Evolutionary conservation across 345 rosid genomes (phyloP).

Genomic region (Luvunga scandens): DNA sequence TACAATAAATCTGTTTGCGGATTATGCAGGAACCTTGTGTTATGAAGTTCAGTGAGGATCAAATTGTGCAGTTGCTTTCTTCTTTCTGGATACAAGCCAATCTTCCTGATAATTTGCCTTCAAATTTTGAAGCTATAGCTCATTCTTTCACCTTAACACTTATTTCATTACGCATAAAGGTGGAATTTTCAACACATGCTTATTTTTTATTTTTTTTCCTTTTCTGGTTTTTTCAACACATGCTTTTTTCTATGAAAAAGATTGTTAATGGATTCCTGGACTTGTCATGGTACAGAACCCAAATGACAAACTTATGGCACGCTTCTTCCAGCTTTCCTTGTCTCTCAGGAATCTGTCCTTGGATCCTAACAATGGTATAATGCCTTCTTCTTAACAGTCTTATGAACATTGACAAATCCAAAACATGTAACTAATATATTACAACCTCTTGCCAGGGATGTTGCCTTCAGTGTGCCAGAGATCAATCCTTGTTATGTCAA

Average conservation of each 20-base stretch:
- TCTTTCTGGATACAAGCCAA: conserved; percentile 85
- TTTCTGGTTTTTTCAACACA: background rate
- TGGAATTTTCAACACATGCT: conserved; percentile 17
- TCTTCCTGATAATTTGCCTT: conserved; percentile 73
- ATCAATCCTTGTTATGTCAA: conserved; percentile 56
- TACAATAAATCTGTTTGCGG: conserved; percentile 2
- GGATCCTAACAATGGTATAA: conserved; percentile 58
- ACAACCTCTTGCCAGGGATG: conserved; percentile 42
- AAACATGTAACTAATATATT: conserved; percentile 12
- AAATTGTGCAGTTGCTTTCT: conserved; percentile 78
- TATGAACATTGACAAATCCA: background rate
- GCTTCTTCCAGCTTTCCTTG: conserved; percentile 83
- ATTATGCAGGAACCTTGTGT: conserved; percentile 60
- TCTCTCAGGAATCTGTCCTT: conserved; percentile 60
- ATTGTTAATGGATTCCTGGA: conserved; percentile 4
- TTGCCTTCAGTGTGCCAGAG: conserved; percentile 58
- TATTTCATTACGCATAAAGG: conserved; percentile 76
- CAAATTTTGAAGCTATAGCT: conserved; percentile 87
- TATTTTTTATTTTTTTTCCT: background rate
- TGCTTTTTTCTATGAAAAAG: background rate
- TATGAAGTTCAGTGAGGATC: conserved; percentile 83
- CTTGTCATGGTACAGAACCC: conserved; percentile 52
- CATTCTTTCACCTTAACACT: conserved; percentile 71
- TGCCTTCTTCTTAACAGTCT: conserved; percentile 16
- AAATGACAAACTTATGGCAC: conserved; percentile 51